A percentile compares a stretch with the other conserved stretches of the same genome.
Conservation (phyloP, 345 rosid genomes). For the Anacardium occidentale region DNA sequence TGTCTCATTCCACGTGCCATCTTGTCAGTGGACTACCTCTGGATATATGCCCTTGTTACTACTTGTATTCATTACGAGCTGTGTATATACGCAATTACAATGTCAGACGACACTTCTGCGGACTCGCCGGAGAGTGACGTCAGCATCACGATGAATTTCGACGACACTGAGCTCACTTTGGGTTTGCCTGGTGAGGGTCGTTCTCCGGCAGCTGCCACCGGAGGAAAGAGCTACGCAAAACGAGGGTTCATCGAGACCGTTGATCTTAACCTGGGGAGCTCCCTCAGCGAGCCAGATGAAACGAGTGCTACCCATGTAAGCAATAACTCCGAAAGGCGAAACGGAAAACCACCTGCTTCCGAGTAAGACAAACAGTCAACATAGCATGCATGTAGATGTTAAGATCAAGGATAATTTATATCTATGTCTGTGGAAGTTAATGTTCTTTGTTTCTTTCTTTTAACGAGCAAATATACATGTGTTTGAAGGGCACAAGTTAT, state of each 20-base stretch:
- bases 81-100: background rate
- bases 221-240: conserved; percentile 1
- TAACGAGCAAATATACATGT: too few species aligned
- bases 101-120: background rate
- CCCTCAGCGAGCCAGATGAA: background rate
- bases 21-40: background rate
- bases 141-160: conserved; percentile 8
- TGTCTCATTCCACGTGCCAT: conserved; percentile 9
- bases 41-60: background rate
- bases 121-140: conserved; percentile 20
- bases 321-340: background rate
- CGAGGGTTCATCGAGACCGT: conserved; percentile 18
- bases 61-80: too few species aligned
- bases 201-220: background rate
- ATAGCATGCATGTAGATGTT: background rate
- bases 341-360: conserved; percentile 14
- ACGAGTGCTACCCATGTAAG: background rate
- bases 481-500: conserved; percentile 19
- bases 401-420: too few species aligned
- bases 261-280: conserved; percentile 4
- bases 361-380: conserved; percentile 17
- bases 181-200: conserved; percentile 23
- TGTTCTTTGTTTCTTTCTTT: too few species aligned
- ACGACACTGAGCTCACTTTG: conserved; percentile 31
- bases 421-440: too few species aligned